A percentile compares a stretch with the other conserved stretches of the same genome.
These are phyloP conservation scores for Domatiomyces globalis DNA, from an alignment of 2,329 filamentous ascomycete species.

Conservation along the genomic window DNA sequence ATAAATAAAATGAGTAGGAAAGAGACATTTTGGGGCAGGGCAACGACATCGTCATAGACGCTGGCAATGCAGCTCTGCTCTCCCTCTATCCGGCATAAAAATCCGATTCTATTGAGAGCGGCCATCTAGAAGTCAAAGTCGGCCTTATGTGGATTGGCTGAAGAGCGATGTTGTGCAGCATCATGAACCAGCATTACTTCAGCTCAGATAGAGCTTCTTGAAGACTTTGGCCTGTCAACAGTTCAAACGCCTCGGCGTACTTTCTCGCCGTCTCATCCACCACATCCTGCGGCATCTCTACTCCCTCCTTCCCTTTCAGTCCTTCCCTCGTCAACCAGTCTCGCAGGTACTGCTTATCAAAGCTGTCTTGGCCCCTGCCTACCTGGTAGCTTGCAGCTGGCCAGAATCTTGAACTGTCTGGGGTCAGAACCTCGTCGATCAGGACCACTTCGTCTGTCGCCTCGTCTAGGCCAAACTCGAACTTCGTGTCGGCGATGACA, in stretches of 20 bases:
- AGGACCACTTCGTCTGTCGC: constrained; percentile 54
- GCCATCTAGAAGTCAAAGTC: too few species aligned
- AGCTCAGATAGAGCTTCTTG: constrained; percentile 6
- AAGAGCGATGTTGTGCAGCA: too few species aligned
- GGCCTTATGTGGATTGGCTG: too few species aligned
- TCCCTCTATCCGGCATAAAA: too few species aligned
- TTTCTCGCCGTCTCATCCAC: constrained; percentile 53
- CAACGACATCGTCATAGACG: too few species aligned
- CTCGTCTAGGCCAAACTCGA: constrained; percentile 59
- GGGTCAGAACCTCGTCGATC: constrained; percentile 75
- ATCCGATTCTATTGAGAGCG: too few species aligned
- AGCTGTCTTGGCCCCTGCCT: constrained; percentile 64
- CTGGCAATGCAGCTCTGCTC: too few species aligned
- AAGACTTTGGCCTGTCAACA: constrained; percentile 45
- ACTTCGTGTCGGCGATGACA: constrained; percentile 65
- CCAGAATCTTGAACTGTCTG: constrained; percentile 80
- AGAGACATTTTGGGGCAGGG: constrained; percentile 10
- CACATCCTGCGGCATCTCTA: constrained; percentile 59
- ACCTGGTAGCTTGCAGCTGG: constrained; percentile 55
- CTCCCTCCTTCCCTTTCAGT: constrained; percentile 59
- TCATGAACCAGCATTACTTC: background rate
- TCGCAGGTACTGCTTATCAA: constrained; percentile 74
- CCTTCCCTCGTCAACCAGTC: constrained; percentile 66
- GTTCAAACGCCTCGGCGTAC: constrained; percentile 63
- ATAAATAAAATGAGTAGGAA: constrained; percentile 11